Conservation (phyloP, 352 stramenopile species). For the Phytophthora melonis region DNA sequence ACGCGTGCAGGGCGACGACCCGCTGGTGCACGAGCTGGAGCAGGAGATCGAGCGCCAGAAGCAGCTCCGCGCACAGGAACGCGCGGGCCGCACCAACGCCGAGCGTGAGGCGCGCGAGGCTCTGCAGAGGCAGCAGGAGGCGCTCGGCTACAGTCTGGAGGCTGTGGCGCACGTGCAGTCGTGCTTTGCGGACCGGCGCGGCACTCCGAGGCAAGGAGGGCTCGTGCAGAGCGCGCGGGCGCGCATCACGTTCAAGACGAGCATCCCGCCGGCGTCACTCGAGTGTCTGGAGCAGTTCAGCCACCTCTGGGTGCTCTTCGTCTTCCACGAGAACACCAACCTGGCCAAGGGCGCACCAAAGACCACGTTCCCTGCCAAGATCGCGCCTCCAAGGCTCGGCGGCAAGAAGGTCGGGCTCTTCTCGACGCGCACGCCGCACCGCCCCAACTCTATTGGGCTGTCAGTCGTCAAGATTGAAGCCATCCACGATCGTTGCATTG, state of each 20-base stretch:
- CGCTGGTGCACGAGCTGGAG: conserved; percentile 57
- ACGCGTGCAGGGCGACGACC: conserved; percentile 31
- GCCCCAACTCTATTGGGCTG: conserved; percentile 95
- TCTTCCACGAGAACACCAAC: conserved; percentile 94
- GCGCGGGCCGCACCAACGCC: conserved; percentile 73
- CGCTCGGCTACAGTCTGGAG: conserved; percentile 74
- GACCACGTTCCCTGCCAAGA: conserved; percentile 83
- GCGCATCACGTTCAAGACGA: conserved; percentile 80
- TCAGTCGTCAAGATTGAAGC: conserved; percentile 92
- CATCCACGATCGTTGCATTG: conserved; percentile 81
- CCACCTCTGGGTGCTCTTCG: conserved; percentile 92
- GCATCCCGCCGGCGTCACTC: conserved; percentile 76
- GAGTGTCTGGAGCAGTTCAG: conserved; percentile 89
- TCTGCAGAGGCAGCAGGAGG: conserved; percentile 73
- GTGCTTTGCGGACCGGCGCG: conserved; percentile 89
- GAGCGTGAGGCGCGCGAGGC: conserved; percentile 71
- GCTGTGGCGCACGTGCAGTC: conserved; percentile 79
- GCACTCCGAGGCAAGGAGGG: conserved; percentile 82
- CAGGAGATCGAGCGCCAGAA: conserved; percentile 78
- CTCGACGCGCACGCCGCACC: conserved; percentile 96
- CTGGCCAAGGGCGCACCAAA: conserved; percentile 60
- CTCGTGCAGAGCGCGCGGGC: conserved; percentile 74
- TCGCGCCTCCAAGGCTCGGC: conserved; percentile 73
- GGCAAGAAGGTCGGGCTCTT: conserved; percentile 95
- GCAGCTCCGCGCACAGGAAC: conserved; percentile 76